A percentile compares a stretch with the other conserved stretches of the same genome.
Conservation (phyloP, 441 rosid species). For the Arabidopsis hybrid region DNA sequence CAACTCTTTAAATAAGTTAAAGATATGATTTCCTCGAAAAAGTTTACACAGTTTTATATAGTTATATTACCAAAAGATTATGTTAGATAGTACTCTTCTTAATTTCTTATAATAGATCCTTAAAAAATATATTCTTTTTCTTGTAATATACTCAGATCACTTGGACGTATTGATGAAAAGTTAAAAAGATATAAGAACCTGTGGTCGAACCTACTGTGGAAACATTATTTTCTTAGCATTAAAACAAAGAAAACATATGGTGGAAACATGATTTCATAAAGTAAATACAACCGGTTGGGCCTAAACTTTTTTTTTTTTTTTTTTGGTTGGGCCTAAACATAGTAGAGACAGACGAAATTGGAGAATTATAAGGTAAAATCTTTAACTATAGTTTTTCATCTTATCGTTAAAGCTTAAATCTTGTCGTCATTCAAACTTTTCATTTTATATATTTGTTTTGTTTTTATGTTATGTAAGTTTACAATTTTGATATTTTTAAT, state of each 20-base stretch:
- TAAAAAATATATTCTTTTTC: slow-evolving; percentile 27
- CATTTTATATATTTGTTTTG: no score
- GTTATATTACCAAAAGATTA: no score
- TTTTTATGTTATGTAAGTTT: no score
- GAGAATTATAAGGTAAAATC: no score
- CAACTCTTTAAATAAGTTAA: not conserved
- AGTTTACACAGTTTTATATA: not conserved
- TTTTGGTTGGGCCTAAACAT: slow-evolving; percentile 19
- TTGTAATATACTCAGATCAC: slow-evolving; percentile 40
- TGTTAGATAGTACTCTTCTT: slow-evolving; percentile 1
- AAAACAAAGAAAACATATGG: slow-evolving; percentile 1
- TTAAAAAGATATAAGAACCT: slow-evolving; percentile 37
- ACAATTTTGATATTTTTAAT: no score
- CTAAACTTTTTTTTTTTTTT: not conserved
- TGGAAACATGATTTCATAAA: slow-evolving; percentile 40
- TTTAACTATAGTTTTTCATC: no score
- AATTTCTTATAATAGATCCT: not conserved
- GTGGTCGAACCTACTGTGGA: slow-evolving; percentile 29
- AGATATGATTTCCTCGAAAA: not conserved
- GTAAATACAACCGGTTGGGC: slow-evolving; percentile 34
- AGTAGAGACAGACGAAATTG: no score
- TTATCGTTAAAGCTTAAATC: no score
- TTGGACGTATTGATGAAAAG: slow-evolving; percentile 38
- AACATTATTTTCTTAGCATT: slow-evolving; percentile 16
- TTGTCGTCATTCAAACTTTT: no score